These are phyloP conservation scores for Acanthamoeba culbertsoni DNA, from an alignment of 208 protist genomes.

Conservation along the genomic window DNA sequence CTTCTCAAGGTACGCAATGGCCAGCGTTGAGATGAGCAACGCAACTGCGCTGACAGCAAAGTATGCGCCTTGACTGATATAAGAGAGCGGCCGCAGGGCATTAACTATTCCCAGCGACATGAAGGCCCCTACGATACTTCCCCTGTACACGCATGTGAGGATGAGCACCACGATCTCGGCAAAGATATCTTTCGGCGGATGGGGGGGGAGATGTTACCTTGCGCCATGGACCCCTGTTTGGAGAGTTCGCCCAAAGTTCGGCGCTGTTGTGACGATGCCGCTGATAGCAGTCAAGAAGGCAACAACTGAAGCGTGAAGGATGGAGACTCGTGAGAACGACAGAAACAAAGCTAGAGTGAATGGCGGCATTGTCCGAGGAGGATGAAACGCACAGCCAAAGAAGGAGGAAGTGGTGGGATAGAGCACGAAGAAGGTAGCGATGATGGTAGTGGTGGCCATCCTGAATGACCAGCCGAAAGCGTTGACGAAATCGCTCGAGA, in stretches of 20 bases:
- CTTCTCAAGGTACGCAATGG: neutral
- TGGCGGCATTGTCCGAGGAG: neutral
- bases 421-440: constrained; percentile 34
- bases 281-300: constrained; percentile 15
- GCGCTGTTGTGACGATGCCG: neutral
- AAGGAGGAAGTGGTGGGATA: neutral
- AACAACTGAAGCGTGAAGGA: neutral
- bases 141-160: neutral
- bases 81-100: neutral
- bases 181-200: no score
- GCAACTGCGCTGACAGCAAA: neutral
- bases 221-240: neutral
- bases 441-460: neutral
- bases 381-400: constrained; percentile 41
- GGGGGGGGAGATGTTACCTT: neutral
- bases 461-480: constrained; percentile 26
- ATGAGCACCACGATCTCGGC: neutral
- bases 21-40: neutral
- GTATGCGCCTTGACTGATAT: neutral
- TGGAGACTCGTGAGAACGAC: neutral
- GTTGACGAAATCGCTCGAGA: neutral
- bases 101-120: neutral
- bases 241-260: neutral
- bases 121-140: neutral
- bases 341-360: neutral